Base-by-base conservation (phyloP, 1,284 basidiomycete genomes). In the Irpex rosettiformis region DNA sequence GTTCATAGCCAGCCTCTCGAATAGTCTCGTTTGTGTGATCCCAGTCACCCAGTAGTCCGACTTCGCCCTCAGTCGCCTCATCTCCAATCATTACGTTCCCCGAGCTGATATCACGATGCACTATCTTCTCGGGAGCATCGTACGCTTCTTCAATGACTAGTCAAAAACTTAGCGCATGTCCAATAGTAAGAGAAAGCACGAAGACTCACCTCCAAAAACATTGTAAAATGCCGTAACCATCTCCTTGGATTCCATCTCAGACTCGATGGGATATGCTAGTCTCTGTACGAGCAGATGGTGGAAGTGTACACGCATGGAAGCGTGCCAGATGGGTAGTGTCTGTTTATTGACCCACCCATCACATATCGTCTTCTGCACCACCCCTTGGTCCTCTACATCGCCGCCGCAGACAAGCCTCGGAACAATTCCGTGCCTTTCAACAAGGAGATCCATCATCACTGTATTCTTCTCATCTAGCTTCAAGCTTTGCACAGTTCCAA, bases 271-370 rank as follows among this genome's bases (percentile, higher is more conserved):
- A 42, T 45, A 57, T 21, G 37, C 33, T 24, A 57, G 2, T 8
- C 52, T 37, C 45, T 57, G 56, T 13, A 57, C 48, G n/a, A 57
- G 4, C 4, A 48, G 51, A 30, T 53, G 51, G 37, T 57, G 56
- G 24, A 53, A 18, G 37, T 53, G 27, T 2, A 29, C 7, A 3
- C 33, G 28, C 4, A 56, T 16, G 10, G 13, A 3, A 5, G 13
- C 10, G 6, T 24, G 16, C 2, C 13, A 24, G 8, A 29, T n/a
- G 8, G 28, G 8, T 28, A 51, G 28, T 11, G 24, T 25, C 5
- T 48, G n/a, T 10, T 25, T 22, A 4, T 30, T 18, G 4, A 29
- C 28, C 22, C 28, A 40, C 16, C 7, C 28, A 6, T 49, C 25
- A 13, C 21, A 51, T 13, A n/a, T 24, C 3, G 48, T 52, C 24